These are phyloP conservation scores for Irpex sp. DNA, from an alignment of 1,284 basidiomycete species.

Conservation along the genomic window DNA sequence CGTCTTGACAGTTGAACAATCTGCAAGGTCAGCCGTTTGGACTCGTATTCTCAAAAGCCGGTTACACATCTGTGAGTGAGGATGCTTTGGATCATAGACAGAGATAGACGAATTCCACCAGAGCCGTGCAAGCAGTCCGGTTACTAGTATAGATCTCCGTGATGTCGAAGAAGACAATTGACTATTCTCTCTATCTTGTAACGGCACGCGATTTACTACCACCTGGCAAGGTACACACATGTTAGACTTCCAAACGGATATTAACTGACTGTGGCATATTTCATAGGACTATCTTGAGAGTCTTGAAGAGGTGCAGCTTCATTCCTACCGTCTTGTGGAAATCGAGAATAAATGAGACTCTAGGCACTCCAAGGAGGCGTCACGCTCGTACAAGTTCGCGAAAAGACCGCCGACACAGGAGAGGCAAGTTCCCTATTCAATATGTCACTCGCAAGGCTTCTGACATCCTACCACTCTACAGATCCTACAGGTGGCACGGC, in stretches of 20 bases:
- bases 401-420: slow-evolving; percentile 77
- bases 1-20: background rate
- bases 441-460: background rate
- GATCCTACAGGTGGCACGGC: slow-evolving; percentile 78
- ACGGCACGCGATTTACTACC: slow-evolving; percentile 82
- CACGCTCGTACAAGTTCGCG: slow-evolving; percentile 86
- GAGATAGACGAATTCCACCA: too few species aligned
- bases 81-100: background rate
- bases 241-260: background rate
- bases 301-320: slow-evolving; percentile 64
- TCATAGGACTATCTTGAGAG: slow-evolving; percentile 72
- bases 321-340: slow-evolving; percentile 6
- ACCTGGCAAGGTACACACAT: slow-evolving; percentile 58
- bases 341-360: slow-evolving; percentile 1
- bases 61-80: background rate
- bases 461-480: slow-evolving; percentile 25
- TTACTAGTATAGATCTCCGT: background rate
- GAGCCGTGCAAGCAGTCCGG: too few species aligned
- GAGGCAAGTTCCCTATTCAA: slow-evolving; percentile 43
- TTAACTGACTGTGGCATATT: background rate
- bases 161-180: slow-evolving; percentile 31
- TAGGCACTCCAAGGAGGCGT: slow-evolving; percentile 84
- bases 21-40: background rate
- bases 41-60: background rate
- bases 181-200: slow-evolving; percentile 85